phyloP scores from a whole-genome alignment of 495 filamentous ascomycete genomes.

The Cetradonia linearis region DNA sequence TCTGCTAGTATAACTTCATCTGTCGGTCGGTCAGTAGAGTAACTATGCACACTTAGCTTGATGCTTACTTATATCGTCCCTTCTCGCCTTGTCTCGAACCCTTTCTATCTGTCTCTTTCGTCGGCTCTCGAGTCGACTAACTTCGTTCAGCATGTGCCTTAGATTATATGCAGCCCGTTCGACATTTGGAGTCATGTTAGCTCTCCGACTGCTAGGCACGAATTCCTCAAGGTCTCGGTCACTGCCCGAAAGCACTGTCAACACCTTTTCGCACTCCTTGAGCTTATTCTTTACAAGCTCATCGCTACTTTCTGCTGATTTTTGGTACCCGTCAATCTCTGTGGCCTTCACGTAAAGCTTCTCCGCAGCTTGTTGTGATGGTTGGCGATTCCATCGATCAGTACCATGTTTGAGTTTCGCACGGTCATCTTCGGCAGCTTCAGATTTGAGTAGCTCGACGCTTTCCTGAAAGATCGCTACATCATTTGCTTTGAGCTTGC shows the following conservation, averaged over 20 bases:
- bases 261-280: constrained; percentile 58
- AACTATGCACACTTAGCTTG: background rate
- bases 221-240: constrained; percentile 75
- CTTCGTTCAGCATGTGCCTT: constrained; percentile 69
- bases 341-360: constrained; percentile 65
- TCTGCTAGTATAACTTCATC: constrained; percentile 66
- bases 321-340: constrained; percentile 82
- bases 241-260: constrained; percentile 64
- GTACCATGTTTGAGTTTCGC: constrained; percentile 76
- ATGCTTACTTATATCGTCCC: constrained; percentile 73
- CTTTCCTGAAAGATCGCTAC: constrained; percentile 70
- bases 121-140: constrained; percentile 67
- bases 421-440: constrained; percentile 71
- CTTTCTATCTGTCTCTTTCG: constrained; percentile 65
- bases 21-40: constrained; percentile 22
- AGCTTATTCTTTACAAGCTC: constrained; percentile 70
- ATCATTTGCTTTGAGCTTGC: constrained; percentile 72
- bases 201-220: constrained; percentile 74
- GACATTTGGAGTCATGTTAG: constrained; percentile 65
- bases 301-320: constrained; percentile 74
- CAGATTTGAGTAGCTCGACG: constrained; percentile 59
- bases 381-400: constrained; percentile 65
- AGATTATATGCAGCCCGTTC: constrained; percentile 68
- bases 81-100: constrained; percentile 63
- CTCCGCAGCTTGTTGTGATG: constrained; percentile 56